Conservation (phyloP, 1,284 basidiomycete species). For the Naganishia albida region DNA sequence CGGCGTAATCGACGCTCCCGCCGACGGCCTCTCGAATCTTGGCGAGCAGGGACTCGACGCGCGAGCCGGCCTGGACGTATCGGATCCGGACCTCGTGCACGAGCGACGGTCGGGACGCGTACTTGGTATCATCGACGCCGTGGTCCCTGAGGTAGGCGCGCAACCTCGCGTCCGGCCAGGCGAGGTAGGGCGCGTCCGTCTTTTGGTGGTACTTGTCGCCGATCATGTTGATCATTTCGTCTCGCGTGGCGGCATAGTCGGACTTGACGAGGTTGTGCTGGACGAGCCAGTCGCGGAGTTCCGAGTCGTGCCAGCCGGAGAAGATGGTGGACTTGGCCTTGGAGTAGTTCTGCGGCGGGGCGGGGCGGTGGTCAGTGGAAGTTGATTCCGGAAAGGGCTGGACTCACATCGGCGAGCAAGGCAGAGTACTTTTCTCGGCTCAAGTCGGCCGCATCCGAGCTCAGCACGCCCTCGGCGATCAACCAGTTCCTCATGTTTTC, state of each 20-base stretch:
- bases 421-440: slow-evolving; percentile 74
- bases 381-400: not conserved
- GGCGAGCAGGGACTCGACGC: slow-evolving; percentile 62
- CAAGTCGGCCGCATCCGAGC: slow-evolving; percentile 60
- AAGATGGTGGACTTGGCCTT: slow-evolving; percentile 69
- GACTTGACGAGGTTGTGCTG: slow-evolving; percentile 70
- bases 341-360: slow-evolving; percentile 65
- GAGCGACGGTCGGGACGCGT: slow-evolving; percentile 67
- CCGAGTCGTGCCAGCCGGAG: slow-evolving; percentile 74
- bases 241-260: slow-evolving; percentile 67
- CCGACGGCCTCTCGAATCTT: slow-evolving; percentile 66
- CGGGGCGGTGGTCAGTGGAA: not conserved
- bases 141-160: slow-evolving; percentile 76
- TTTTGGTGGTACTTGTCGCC: slow-evolving; percentile 53
- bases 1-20: slow-evolving; percentile 65
- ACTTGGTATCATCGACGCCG: slow-evolving; percentile 66
- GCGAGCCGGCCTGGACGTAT: slow-evolving; percentile 66
- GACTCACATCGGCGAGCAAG: slow-evolving; percentile 61
- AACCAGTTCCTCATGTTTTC: slow-evolving; percentile 55
- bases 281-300: slow-evolving; percentile 74
- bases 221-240: slow-evolving; percentile 56
- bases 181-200: slow-evolving; percentile 64
- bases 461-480: slow-evolving; percentile 54
- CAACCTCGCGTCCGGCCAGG: slow-evolving; percentile 86
- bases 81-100: slow-evolving; percentile 69